phyloP scores from a whole-genome alignment of 192 early-diverging fungal genomes.

The Coemansia biformis region DNA sequence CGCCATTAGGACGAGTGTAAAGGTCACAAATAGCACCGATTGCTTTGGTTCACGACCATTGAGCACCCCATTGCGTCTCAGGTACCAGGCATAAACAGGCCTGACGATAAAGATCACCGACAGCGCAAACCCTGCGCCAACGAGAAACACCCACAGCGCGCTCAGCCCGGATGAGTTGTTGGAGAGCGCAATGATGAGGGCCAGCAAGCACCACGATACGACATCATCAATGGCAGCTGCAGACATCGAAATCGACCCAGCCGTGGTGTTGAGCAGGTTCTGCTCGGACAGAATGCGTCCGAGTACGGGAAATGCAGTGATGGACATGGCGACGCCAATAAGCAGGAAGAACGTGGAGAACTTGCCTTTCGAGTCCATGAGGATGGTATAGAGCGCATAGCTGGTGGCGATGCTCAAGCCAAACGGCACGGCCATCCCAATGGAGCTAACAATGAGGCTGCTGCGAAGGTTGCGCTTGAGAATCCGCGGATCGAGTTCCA shows the following conservation, averaged over 20 bases:
- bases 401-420: constrained; percentile 68
- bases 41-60: constrained; percentile 36
- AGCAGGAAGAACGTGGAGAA: constrained; percentile 80
- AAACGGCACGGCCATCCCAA: constrained; percentile 82
- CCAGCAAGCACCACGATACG: constrained; percentile 77
- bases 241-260: constrained; percentile 80
- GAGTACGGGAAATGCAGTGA: constrained; percentile 93
- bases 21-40: constrained; percentile 63
- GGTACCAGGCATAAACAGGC: constrained; percentile 52
- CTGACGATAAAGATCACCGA: constrained; percentile 65
- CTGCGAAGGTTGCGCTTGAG: constrained; percentile 54
- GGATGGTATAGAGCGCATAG: constrained; percentile 60
- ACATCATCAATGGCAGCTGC: constrained; percentile 85
- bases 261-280: constrained; percentile 72
- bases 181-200: constrained; percentile 79
- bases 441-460: constrained; percentile 61
- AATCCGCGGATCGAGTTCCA: constrained; percentile 70
- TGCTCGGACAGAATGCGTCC: constrained; percentile 89
- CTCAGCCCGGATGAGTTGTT: constrained; percentile 65
- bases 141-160: constrained; percentile 79
- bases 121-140: constrained; percentile 61
- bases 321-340: constrained; percentile 84
- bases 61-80: constrained; percentile 32
- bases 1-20: constrained; percentile 65
- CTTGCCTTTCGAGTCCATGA: constrained; percentile 38